Conservation (phyloP, 73 alveolate genomes). For the Paramecium biaurelia region DNA sequence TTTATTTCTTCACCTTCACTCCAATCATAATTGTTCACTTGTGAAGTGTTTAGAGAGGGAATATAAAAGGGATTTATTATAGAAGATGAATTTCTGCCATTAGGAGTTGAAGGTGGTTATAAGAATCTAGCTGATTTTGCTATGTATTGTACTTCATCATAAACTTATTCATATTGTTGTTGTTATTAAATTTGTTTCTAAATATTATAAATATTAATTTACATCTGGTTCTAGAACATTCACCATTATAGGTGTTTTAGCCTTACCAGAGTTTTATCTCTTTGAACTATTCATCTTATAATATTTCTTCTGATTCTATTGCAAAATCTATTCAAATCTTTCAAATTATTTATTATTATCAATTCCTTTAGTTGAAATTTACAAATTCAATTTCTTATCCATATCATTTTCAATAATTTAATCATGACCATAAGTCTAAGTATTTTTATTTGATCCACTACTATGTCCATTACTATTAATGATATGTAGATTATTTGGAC, state of each 20-base stretch:
- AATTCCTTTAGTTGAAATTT: background rate
- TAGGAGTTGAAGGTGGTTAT: constrained; percentile 9
- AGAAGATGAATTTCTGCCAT: background rate
- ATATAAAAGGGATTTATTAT: background rate
- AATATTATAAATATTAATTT: background rate
- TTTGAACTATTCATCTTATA: background rate
- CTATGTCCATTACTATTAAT: background rate
- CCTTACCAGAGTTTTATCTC: background rate
- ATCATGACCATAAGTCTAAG: background rate
- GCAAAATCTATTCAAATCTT: constrained; percentile 15
- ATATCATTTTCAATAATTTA: background rate
- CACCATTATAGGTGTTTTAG: background rate
- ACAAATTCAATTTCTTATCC: background rate
- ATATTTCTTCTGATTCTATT: background rate
- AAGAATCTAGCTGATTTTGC: background rate
- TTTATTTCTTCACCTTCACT: constrained; percentile 12
- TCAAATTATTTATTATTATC: constrained; percentile 20
- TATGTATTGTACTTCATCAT: background rate
- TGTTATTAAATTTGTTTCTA: background rate
- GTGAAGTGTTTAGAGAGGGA: background rate
- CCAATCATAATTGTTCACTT: constrained; percentile 26
- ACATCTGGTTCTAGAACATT: background rate
- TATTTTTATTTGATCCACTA: background rate
- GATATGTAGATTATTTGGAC: background rate
- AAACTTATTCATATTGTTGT: background rate